These are phyloP conservation scores for Cyanidioschyzon merolae DNA, from an alignment of 23 red algal genomes.

Conservation along the genomic window DNA sequence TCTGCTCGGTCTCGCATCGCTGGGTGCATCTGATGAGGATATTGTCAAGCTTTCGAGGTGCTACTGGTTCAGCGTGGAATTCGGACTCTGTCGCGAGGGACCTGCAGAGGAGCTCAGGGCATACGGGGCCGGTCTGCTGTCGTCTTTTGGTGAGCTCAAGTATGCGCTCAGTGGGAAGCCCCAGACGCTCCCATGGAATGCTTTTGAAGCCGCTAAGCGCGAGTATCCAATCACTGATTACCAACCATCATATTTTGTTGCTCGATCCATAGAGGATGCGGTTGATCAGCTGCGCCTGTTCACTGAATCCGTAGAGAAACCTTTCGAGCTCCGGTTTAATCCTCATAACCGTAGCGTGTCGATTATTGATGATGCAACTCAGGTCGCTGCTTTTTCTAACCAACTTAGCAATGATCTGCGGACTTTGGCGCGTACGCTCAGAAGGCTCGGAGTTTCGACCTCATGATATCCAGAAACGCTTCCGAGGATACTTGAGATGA, in stretches of 20 bases:
- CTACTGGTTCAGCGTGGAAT: conserved; percentile 49
- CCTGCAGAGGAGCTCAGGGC: background rate
- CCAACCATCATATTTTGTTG: conserved; percentile 27
- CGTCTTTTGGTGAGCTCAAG: conserved; percentile 33
- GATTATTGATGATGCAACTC: conserved; percentile 7
- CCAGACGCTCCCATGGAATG: background rate
- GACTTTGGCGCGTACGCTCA: background rate
- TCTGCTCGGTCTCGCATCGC: conserved; percentile 24
- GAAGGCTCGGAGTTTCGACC: conserved; percentile 20
- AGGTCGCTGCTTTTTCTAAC: conserved; percentile 4
- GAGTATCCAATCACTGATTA: conserved; percentile 25
- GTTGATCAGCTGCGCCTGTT: conserved; percentile 19
- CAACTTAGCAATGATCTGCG: background rate
- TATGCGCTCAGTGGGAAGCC: background rate
- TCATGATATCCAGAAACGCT: conserved; percentile 37
- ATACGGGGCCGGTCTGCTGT: conserved; percentile 40
- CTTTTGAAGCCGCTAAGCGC: conserved; percentile 21
- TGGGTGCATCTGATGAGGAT: conserved; percentile 33
- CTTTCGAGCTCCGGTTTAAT: conserved; percentile 22
- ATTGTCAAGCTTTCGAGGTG: conserved; percentile 28
- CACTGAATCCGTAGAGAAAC: conserved; percentile 9
- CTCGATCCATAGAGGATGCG: conserved; percentile 7
- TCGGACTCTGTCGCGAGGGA: conserved; percentile 25
- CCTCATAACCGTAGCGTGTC: conserved; percentile 11
- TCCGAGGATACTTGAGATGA: conserved; percentile 19